Percentiles rank a stretch among this genome's conserved stretches.
phyloP scores from a whole-genome alignment of 768 basidiomycete genomes.

The Boletus fagicola region DNA sequence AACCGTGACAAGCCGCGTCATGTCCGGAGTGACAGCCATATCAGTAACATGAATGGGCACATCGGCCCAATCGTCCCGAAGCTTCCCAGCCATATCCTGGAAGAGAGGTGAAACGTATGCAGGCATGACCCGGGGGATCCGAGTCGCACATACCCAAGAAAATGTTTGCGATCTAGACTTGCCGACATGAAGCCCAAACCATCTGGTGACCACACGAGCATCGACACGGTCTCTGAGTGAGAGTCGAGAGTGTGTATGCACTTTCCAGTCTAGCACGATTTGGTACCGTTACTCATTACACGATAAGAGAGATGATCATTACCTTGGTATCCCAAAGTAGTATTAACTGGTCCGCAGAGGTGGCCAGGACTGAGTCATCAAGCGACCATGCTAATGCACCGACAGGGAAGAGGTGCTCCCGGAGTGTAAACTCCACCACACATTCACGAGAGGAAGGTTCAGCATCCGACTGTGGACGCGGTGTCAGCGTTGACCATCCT shows the following conservation, averaged over 20 bases:
- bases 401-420: constrained; percentile 77
- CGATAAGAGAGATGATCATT: constrained; percentile 15
- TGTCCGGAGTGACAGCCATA: constrained; percentile 84
- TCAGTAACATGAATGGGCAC: constrained; percentile 81
- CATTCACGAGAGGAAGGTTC: constrained; percentile 57
- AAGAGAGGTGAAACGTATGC: constrained; percentile 12
- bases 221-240: constrained; percentile 82
- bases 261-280: constrained; percentile 60
- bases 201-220: constrained; percentile 86
- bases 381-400: constrained; percentile 90
- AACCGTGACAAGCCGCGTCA: constrained; percentile 78
- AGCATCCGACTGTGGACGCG: constrained; percentile 40
- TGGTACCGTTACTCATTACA: constrained; percentile 3
- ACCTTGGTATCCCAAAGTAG: constrained; percentile 92
- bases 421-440: constrained; percentile 55
- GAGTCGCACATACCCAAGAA: constrained; percentile 68
- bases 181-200: constrained; percentile 88
- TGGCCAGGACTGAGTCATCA: constrained; percentile 81
- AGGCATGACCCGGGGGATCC: background rate
- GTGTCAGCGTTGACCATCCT: constrained; percentile 6
- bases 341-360: constrained; percentile 76
- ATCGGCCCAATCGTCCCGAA: constrained; percentile 65
- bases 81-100: constrained; percentile 74
- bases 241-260: constrained; percentile 65
- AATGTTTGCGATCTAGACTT: constrained; percentile 79